Base-by-base conservation (phyloP, 768 basidiomycete genomes). In the Lyophyllum shimeji region DNA sequence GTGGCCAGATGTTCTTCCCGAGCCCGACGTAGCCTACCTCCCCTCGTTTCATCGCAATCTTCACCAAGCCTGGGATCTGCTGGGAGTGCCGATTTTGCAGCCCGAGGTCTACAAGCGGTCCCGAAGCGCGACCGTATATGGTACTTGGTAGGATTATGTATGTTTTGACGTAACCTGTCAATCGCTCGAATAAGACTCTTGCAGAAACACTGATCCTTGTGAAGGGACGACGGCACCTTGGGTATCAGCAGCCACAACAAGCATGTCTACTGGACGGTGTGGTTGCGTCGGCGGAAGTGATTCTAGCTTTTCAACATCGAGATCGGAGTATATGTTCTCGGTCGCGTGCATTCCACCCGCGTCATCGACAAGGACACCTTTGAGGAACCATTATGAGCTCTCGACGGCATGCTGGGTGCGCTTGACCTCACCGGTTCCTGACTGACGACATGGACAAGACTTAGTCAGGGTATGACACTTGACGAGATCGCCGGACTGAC, bases 121-220 rank as follows among this genome's bases (percentile, higher is more conserved):
- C 78, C 0, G 68, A 64, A 0, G 81, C 78, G 7, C 76, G 67
- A 27, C 81, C 82, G 57, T 80, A 85, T 43, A 85, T 79, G 1
- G 79, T 83, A 3, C 77, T 71, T 0, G 84, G 83, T 12, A 81
- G 60, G 49, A 86, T 62, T 53, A 85, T 82, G 64, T 82, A 80
- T 0, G 60, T 61, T 29, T 59, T 61, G 58, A 63, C 63, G 42
- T 61, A 61, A 24, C 60, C 63, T 63, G 48, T 48, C 44, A 51
- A 51, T 23, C 18, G 7, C 51, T 17, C 20, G 13, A 17, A 17
- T 50, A 29, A 31, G 24, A 13, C 13, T 13, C 31, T 39, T 20
- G 24, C 18, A 37, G 25, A 27, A 48, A 40, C 20, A 25, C 24
- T 21, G 21, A 53, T 78, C 81, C 83, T 70, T 77, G 68, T 46